Base-by-base conservation (phyloP, 2,329 filamentous ascomycete genomes). In the Phyllosticta capitalensis region DNA sequence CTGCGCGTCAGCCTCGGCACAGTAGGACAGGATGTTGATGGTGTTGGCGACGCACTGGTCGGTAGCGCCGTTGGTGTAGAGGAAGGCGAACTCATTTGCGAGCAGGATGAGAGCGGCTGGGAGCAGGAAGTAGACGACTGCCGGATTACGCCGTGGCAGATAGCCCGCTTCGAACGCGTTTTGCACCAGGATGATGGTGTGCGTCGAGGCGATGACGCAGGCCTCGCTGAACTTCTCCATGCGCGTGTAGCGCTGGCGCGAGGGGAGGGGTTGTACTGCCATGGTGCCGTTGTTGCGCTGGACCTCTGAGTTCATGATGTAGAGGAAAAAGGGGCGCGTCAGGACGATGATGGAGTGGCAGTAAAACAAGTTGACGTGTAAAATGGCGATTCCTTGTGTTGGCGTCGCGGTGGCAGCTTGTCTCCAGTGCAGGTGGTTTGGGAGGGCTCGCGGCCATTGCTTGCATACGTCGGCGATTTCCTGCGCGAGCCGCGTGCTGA, bases 261-360 rank as follows among this genome's bases (percentile, higher is more conserved):
- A 45, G 2, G 38, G 38, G 2, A 45, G 38, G 1, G 38, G 17
- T 7, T 45, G 38, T 6, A 14, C 7, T 45, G 14, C 17, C 6
- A 45, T 17, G 14, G 38, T 45, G 14, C 38, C 38, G 14, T 19
- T 53, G 14, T 19, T 53, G 20, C 67, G 68, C 62, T 75, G 74
- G 3, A 72, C 70, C 55, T 75, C 71, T 14, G 71, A 68, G 56
- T 76, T 82, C 49, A 85, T 74, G 12, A 84, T 75, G 60, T 79
- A 81, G 14, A 86, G 71, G 61, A 87, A 84, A 67, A 87, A 87
- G 0, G 85, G 84, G 26, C 85, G 76, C 1, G 82, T 85, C 1
- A 88, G 76, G 0, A 88, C 74, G 24, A 87, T 79, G 50, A 86
- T 78, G 0, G 83, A 82, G 66, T 87, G 83, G 59, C 79, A 81